A percentile compares a stretch with the other conserved stretches of the same genome.
Conservation (phyloP, 257 asterid genomes). For the Anisodus tanguticus region DNA sequence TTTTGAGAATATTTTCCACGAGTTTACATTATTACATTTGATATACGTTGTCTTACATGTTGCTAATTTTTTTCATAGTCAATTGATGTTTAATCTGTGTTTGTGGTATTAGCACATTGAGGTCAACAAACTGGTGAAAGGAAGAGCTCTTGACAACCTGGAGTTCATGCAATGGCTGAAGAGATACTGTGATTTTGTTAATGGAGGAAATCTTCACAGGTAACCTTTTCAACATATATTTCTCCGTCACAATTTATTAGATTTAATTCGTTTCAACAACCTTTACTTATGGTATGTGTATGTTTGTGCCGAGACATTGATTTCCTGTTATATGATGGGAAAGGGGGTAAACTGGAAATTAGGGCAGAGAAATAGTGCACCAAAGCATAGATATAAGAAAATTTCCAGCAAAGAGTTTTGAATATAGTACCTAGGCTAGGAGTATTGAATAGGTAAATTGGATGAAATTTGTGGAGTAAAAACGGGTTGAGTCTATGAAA, state of each 20-base stretch:
- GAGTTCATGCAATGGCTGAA: conserved; percentile 99
- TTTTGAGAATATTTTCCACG: too few species aligned
- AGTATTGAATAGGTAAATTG: not conserved
- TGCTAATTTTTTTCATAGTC: not conserved
- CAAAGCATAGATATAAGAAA: not conserved
- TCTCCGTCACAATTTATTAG: not conserved
- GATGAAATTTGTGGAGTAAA: not conserved
- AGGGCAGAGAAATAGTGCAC: conserved; percentile 4
- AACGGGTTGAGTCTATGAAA: not conserved
- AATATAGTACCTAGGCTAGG: not conserved
- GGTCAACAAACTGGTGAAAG: conserved; percentile 86
- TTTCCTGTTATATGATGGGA: not conserved
- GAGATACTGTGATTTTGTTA: conserved; percentile 68
- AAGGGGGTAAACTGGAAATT: not conserved
- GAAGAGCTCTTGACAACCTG: conserved; percentile 84
- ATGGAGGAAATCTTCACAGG: conserved; percentile 62
- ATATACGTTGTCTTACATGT: not conserved
- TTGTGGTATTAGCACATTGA: conserved; percentile 66
- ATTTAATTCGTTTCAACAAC: not conserved
- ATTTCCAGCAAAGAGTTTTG: not conserved
- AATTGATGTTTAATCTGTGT: not conserved
- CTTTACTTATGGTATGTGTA: not conserved
- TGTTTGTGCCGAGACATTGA: conserved; percentile 5
- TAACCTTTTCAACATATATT: conserved; percentile 28
- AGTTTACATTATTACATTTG: not conserved